Conservation (phyloP, 768 basidiomycete species). For the Mycena amicta region DNA sequence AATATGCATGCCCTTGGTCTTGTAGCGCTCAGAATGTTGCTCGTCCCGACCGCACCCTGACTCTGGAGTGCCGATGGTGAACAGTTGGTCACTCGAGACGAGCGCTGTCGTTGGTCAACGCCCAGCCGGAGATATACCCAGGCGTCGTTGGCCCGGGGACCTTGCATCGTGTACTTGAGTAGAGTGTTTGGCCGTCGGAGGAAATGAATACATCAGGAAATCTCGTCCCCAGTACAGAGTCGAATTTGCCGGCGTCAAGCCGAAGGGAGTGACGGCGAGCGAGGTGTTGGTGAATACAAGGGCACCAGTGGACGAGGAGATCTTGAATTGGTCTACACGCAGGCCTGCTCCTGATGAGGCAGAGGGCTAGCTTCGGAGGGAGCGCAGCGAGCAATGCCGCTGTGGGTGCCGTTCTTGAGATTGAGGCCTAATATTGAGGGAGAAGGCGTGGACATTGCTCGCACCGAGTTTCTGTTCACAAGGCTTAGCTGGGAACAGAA, state of each 20-base stretch:
- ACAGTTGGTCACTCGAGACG: conserved; percentile 4
- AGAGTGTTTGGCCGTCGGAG: conserved; percentile 12
- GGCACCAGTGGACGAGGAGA: conserved; percentile 13
- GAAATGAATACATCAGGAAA: conserved; percentile 24
- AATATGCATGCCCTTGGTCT: conserved; percentile 18
- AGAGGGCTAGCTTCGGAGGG: conserved; percentile 14
- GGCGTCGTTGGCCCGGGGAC: not conserved
- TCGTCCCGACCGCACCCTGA: conserved; percentile 15
- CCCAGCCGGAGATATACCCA: conserved; percentile 19
- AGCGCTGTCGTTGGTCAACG: conserved; percentile 13
- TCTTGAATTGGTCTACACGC: conserved; percentile 24
- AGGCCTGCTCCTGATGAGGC: conserved; percentile 27
- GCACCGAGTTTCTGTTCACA: conserved; percentile 20
- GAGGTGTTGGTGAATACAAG: conserved; percentile 16
- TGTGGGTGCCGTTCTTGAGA: conserved; percentile 14
- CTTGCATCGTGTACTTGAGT: conserved; percentile 16
- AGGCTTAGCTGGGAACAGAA: not conserved
- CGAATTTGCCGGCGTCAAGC: conserved; percentile 1
- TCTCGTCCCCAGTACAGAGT: conserved; percentile 26
- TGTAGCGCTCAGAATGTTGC: conserved; percentile 19
- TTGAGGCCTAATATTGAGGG: conserved; percentile 11
- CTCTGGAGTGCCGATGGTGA: conserved; percentile 17
- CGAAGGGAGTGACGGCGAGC: conserved; percentile 25
- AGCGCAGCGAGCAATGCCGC: not conserved
- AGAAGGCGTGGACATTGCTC: conserved; percentile 22